Base-by-base conservation (phyloP, 2,329 filamentous ascomycete genomes). In the Magnaporthiopsis incrustans region DNA sequence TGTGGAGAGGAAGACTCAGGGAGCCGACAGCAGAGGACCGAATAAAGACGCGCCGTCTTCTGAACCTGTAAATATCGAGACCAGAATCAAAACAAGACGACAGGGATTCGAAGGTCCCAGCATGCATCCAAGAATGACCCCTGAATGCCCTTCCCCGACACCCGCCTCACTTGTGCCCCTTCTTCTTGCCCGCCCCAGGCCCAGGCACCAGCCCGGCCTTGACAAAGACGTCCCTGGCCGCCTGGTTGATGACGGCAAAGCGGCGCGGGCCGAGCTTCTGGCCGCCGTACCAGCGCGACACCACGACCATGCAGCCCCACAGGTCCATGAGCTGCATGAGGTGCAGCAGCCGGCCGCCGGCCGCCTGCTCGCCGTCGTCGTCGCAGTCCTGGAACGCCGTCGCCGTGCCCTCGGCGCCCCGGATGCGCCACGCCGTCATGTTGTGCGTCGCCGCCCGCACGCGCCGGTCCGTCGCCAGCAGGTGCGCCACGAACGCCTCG, bases 201-300 rank as follows among this genome's bases (percentile, higher is more conserved):
- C 88, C 86, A 64, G 79, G 80, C 12, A 85, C 87, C 69, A 91
- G 85, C 0, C 89, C 90, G 0, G 89, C 92, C 72, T 85, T 85
- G 12, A 97, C 84, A 67, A 98, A 82, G 0, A 89, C 90, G 77
- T 97, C 92, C 71, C 93, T 85, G 10, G 92, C 93, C 11, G 88
- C 90, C 64, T 85, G 83, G 73, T 97, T 97, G 73, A 99, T 98
- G 64, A 97, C 80, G 15, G 92, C 86, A 73, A 99, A 99, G 68
- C 95, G 81, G 74, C 93, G 89, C 61, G 94, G 93, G 0, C 95
- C 95, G 59, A 99, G 77, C 70, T 92, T 89, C 65, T 96, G 85
- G 1, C 95, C 95, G 4, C 95, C 95, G 75, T 96, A 99, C 95
- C 95, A 99, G 67, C 95, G 80, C 56, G 91, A 92, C 33, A 99